Percentiles rank a stretch among this genome's conserved stretches.
Evolutionary conservation across 2,329 filamentous ascomycete species (phyloP).

Genomic region (Sporothrix inflata): DNA sequence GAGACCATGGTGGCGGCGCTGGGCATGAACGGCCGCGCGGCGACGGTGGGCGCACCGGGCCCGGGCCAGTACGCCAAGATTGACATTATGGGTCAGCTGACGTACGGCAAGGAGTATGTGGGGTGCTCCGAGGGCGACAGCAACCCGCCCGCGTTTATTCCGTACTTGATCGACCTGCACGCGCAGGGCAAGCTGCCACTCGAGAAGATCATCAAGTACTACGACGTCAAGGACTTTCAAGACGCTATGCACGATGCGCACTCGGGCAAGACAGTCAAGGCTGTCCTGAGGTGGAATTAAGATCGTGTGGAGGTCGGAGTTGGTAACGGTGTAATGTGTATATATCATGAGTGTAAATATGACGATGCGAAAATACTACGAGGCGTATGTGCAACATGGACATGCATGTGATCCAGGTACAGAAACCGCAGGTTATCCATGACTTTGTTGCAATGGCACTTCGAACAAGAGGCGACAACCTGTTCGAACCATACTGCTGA

Average conservation of each 20-base stretch:
- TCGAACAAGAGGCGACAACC: too few relatives aligned
- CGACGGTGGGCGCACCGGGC: slow-evolving; percentile 38
- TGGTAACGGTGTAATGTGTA: not conserved
- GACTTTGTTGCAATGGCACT: too few relatives aligned
- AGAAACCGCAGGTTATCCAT: too few relatives aligned
- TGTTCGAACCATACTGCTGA: too few relatives aligned
- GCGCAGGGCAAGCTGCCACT: slow-evolving; percentile 42
- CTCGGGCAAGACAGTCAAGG: slow-evolving; percentile 1
- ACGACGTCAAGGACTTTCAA: slow-evolving; percentile 39
- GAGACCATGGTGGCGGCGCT: slow-evolving; percentile 52
- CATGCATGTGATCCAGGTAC: too few relatives aligned
- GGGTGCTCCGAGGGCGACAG: slow-evolving; percentile 39
- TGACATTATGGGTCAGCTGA: slow-evolving; percentile 38
- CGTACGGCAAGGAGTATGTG: slow-evolving; percentile 39
- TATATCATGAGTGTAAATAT: not conserved
- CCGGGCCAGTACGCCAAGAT: slow-evolving; percentile 32
- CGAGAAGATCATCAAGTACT: slow-evolving; percentile 42
- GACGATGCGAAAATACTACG: not conserved
- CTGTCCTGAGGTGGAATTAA: not conserved
- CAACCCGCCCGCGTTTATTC: slow-evolving; percentile 38
- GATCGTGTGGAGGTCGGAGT: too few relatives aligned
- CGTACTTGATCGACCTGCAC: slow-evolving; percentile 42
- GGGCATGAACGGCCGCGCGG: slow-evolving; percentile 37
- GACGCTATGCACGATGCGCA: slow-evolving; percentile 38
- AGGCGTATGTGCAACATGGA: too few relatives aligned